Evolutionary conservation across 2,329 filamentous ascomycete genomes (phyloP).

Genomic region (Aspergillus melleus): DNA sequence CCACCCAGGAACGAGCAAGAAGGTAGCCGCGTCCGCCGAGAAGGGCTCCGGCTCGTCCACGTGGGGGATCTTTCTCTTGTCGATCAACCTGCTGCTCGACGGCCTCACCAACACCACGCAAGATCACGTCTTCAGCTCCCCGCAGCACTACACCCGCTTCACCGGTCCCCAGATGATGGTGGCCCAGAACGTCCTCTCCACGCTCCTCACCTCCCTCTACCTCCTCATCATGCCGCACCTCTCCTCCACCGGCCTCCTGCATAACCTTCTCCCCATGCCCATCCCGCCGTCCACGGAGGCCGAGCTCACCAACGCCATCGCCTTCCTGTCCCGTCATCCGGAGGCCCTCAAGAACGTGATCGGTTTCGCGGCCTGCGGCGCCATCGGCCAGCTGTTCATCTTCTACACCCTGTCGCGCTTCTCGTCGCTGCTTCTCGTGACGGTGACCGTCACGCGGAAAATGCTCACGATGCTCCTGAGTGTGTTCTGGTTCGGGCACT

Average conservation of each 20-base stretch:
- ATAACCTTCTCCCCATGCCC: slow-evolving; percentile 66
- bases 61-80: slow-evolving; percentile 74
- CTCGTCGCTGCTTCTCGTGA: slow-evolving; percentile 87
- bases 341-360: slow-evolving; percentile 83
- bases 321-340: slow-evolving; percentile 78
- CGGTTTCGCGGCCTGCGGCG: slow-evolving; percentile 85
- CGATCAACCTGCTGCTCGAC: slow-evolving; percentile 90
- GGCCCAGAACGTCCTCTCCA: slow-evolving; percentile 87
- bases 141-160: slow-evolving; percentile 69
- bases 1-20: slow-evolving; percentile 62
- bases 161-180: slow-evolving; percentile 99
- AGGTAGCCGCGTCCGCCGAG: slow-evolving; percentile 48
- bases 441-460: slow-evolving; percentile 95
- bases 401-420: slow-evolving; percentile 95
- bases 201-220: slow-evolving; percentile 72
- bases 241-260: slow-evolving; percentile 64
- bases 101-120: slow-evolving; percentile 95
- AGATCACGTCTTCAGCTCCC: slow-evolving; percentile 81
- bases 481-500: slow-evolving; percentile 91
- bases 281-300: slow-evolving; percentile 60
- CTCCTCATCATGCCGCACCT: slow-evolving; percentile 77
- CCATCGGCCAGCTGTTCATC: slow-evolving; percentile 94
- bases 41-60: slow-evolving; percentile 64
- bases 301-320: slow-evolving; percentile 76
- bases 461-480: slow-evolving; percentile 99